Conservation (phyloP, 1,139 yeast genomes). For the Candida freyschussii region DNA sequence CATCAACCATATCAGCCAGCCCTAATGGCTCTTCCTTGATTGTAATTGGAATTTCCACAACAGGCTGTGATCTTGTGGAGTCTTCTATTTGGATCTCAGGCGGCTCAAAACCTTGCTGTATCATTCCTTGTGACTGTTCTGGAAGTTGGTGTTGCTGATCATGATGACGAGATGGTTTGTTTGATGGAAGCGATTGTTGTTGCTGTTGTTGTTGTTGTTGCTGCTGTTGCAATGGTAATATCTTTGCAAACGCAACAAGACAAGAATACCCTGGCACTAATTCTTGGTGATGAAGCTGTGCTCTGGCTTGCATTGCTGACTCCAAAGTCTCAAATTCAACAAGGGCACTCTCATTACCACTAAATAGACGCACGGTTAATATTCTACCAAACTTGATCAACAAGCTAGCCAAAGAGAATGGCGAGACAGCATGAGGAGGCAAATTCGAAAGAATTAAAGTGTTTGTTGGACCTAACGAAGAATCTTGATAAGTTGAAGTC, state of each 20-base stretch:
- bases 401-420: constrained; percentile 41
- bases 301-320: constrained; percentile 72
- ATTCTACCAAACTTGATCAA: constrained; percentile 51
- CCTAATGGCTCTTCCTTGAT: constrained; percentile 11
- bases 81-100: constrained; percentile 16
- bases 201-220: constrained; percentile 16
- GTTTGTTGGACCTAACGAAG: constrained; percentile 71
- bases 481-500: constrained; percentile 64
- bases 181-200: constrained; percentile 3
- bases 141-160: constrained; percentile 2
- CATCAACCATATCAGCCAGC: constrained; percentile 19
- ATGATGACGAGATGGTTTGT: constrained; percentile 5
- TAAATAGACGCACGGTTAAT: constrained; percentile 52
- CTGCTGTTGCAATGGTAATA: constrained; percentile 35
- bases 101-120: constrained; percentile 9
- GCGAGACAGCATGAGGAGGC: constrained; percentile 47
- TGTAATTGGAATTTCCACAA: constrained; percentile 3
- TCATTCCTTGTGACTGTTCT: constrained; percentile 8
- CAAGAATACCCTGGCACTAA: constrained; percentile 68
- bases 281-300: constrained; percentile 75
- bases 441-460: constrained; percentile 73
- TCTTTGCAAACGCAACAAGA: constrained; percentile 64
- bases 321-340: constrained; percentile 71
- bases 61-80: not conserved
- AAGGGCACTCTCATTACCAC: constrained; percentile 53